Conservation (phyloP, 176 grass and related monocot genomes). For the Dactylis glomerata region DNA sequence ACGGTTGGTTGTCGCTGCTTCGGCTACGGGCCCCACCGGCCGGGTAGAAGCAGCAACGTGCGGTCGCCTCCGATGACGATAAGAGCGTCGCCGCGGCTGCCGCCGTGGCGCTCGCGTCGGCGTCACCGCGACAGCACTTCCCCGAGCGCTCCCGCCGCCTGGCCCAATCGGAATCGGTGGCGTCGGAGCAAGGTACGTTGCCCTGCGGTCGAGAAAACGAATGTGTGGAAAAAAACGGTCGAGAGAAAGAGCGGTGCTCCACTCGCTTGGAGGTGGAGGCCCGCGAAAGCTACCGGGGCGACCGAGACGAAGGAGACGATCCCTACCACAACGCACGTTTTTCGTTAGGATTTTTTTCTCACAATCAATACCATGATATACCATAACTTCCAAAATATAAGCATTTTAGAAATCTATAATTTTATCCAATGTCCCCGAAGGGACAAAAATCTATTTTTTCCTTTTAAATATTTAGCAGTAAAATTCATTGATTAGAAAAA, state of each 20-base stretch:
- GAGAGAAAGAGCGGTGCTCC: background rate
- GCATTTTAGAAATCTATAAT: no score
- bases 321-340: conserved; percentile 5
- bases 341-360: no score
- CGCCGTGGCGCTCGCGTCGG: background rate
- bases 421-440: no score
- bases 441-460: no score
- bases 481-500: no score
- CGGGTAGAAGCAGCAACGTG: background rate
- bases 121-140: background rate
- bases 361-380: no score
- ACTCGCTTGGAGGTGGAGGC: background rate
- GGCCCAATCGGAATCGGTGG: background rate
- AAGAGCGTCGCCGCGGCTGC: background rate
- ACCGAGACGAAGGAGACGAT: background rate
- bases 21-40: background rate
- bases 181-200: background rate
- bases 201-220: background rate
- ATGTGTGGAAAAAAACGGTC: background rate
- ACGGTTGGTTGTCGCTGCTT: background rate
- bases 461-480: no score
- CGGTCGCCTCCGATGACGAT: background rate
- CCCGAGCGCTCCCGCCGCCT: background rate
- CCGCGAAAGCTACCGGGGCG: conserved; percentile 16
- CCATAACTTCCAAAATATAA: no score